A percentile compares a stretch with the other conserved stretches of the same genome.
These are phyloP conservation scores for Erigeron philadelphicus DNA, from an alignment of 140 eudicot genomes.

Conservation along the genomic window DNA sequence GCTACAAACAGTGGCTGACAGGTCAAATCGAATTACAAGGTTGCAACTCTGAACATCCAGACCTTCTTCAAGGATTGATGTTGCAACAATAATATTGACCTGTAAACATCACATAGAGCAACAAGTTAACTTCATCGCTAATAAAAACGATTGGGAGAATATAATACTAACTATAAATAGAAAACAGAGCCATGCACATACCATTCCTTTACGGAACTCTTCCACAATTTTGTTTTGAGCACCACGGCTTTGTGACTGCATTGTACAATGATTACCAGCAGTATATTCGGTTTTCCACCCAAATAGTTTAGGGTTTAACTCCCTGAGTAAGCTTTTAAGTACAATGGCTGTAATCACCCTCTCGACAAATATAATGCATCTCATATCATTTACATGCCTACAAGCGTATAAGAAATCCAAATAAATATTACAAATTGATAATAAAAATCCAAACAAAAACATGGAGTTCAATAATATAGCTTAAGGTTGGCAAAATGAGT, in stretches of 20 bases:
- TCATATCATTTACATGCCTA: slow-evolving; percentile 51
- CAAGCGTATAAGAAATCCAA: slow-evolving; percentile 34
- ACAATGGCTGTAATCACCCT: slow-evolving; percentile 70
- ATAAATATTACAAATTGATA: not conserved
- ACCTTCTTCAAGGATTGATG: slow-evolving; percentile 96
- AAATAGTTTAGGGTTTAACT: slow-evolving; percentile 38
- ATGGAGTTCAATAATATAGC: not conserved
- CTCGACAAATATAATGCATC: slow-evolving; percentile 78
- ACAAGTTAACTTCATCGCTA: not conserved
- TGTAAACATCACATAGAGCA: slow-evolving; percentile 23
- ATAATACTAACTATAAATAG: slow-evolving; percentile 1
- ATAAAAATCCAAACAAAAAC: slow-evolving; percentile 1
- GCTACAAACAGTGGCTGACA: slow-evolving; percentile 69
- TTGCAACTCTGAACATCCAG: slow-evolving; percentile 93
- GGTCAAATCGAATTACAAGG: slow-evolving; percentile 81
- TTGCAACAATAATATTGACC: slow-evolving; percentile 85
- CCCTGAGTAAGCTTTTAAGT: slow-evolving; percentile 43
- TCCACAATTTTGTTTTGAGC: slow-evolving; percentile 64
- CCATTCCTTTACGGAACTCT: slow-evolving; percentile 68
- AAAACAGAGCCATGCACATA: slow-evolving; percentile 19
- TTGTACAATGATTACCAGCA: slow-evolving; percentile 45
- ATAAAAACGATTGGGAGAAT: not conserved
- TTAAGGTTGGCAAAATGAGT: not conserved
- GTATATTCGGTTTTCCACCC: slow-evolving; percentile 66
- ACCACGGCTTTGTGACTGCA: slow-evolving; percentile 60